These are phyloP conservation scores for Claviceps pazoutovae DNA, from an alignment of 2,329 filamentous ascomycete species.

Conservation along the genomic window DNA sequence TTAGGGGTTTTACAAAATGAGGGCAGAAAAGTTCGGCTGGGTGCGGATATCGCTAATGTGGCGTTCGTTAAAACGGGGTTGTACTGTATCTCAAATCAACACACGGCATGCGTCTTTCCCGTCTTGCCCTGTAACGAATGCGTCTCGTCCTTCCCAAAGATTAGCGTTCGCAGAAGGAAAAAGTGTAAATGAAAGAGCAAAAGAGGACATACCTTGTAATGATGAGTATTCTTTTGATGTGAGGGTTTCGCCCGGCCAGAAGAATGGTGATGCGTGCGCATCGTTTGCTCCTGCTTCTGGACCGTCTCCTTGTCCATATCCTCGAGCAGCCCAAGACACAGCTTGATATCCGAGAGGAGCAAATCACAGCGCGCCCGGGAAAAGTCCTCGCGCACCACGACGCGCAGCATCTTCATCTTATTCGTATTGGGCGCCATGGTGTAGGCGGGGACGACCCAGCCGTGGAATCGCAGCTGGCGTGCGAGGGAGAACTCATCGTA, in stretches of 20 bases:
- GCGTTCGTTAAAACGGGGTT: no score
- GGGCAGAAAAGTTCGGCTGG: no score
- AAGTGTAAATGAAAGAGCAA: not conserved
- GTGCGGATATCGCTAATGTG: no score
- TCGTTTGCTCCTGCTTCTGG: constrained; percentile 53
- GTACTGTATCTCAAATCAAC: constrained; percentile 33
- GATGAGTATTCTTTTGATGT: constrained; percentile 13
- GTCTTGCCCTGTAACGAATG: constrained; percentile 83
- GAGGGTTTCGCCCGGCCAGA: constrained; percentile 39
- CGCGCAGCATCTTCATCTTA: constrained; percentile 75
- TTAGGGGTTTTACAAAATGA: no score
- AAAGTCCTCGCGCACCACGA: constrained; percentile 90
- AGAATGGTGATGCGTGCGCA: constrained; percentile 40
- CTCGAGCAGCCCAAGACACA: constrained; percentile 57
- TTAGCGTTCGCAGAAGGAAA: not conserved
- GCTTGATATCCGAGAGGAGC: constrained; percentile 64
- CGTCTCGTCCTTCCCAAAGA: constrained; percentile 46
- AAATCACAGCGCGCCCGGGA: constrained; percentile 67
- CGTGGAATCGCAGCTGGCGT: constrained; percentile 71
- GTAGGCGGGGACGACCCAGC: constrained; percentile 92
- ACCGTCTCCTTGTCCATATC: constrained; percentile 61
- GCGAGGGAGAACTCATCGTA: constrained; percentile 70
- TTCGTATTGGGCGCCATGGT: constrained; percentile 88
- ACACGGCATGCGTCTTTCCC: constrained; percentile 81
- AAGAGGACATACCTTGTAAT: constrained; percentile 31